These are phyloP conservation scores for Lipomyces mesembrius DNA, from an alignment of 805 yeast species.

Conservation along the genomic window DNA sequence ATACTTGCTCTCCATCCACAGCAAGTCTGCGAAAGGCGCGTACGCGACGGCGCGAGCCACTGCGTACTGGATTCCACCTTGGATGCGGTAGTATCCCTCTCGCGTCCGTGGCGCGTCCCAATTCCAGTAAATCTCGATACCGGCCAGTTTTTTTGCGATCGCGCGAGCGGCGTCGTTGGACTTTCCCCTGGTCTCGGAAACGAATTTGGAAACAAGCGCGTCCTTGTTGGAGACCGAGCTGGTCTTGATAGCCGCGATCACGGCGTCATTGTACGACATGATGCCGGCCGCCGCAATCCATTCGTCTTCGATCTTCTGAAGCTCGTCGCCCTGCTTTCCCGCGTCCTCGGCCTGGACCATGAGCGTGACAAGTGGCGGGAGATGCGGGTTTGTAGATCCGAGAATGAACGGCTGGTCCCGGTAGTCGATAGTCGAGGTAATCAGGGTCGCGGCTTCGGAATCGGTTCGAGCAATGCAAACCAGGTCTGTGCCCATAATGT, in stretches of 20 bases:
- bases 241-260: constrained; percentile 74
- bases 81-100: constrained; percentile 95
- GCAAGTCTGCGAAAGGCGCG: constrained; percentile 92
- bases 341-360: constrained; percentile 79
- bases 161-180: constrained; percentile 81
- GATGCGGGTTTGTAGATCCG: constrained; percentile 86
- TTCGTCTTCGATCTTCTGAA: constrained; percentile 74
- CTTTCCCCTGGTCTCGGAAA: constrained; percentile 58
- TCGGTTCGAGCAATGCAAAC: constrained; percentile 93
- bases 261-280: constrained; percentile 89
- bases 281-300: constrained; percentile 85
- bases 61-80: constrained; percentile 97
- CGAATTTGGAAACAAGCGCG: constrained; percentile 65
- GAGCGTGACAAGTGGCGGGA: constrained; percentile 72
- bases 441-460: constrained; percentile 94
- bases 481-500: constrained; percentile 84
- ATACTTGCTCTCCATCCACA: constrained; percentile 97
- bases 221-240: constrained; percentile 65
- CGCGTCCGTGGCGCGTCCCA: constrained; percentile 96
- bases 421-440: constrained; percentile 90
- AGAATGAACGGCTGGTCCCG: constrained; percentile 92
- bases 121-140: constrained; percentile 83
- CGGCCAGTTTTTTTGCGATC: constrained; percentile 74
- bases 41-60: constrained; percentile 94
- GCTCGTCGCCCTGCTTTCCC: constrained; percentile 72